These are phyloP conservation scores for Entomophthora muscae DNA, from an alignment of 371 early-diverging fungal species.

Conservation along the genomic window DNA sequence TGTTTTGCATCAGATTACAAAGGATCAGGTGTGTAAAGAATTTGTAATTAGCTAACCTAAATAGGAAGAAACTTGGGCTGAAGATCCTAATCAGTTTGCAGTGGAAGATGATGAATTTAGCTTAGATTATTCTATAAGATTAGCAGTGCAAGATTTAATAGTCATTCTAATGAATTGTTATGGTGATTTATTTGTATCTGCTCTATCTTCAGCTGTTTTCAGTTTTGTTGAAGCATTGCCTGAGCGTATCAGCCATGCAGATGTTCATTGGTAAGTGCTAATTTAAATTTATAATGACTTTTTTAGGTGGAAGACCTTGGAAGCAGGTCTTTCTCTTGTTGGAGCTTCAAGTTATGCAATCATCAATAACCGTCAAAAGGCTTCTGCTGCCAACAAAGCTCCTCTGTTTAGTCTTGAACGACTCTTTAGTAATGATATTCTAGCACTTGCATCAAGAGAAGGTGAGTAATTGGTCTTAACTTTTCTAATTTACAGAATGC, in stretches of 20 bases:
- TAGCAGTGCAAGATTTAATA: constrained; percentile 61
- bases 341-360: constrained; percentile 42
- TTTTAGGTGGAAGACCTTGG: constrained; percentile 66
- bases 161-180: constrained; percentile 35
- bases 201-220: constrained; percentile 23
- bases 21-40: constrained; percentile 31
- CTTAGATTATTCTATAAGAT: constrained; percentile 58
- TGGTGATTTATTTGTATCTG: constrained; percentile 26
- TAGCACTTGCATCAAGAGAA: constrained; percentile 36
- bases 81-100: constrained; percentile 69
- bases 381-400: constrained; percentile 15
- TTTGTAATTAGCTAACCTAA: too few relatives aligned
- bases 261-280: constrained; percentile 24
- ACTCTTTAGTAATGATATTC: constrained; percentile 58
- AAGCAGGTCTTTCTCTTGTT: constrained; percentile 56
- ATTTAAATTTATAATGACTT: background rate
- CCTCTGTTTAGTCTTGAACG: constrained; percentile 40
- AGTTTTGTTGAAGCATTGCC: constrained; percentile 31
- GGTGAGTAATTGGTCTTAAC: constrained; percentile 17
- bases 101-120: constrained; percentile 82
- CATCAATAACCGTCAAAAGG: constrained; percentile 25
- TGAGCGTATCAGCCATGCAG: constrained; percentile 26
- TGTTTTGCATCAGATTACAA: constrained; percentile 64
- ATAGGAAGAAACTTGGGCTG: constrained; percentile 52
- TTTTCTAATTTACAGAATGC: constrained; percentile 18